phyloP scores from a whole-genome alignment of 495 filamentous ascomycete species.

The Penicillium psychrofluorescens region DNA sequence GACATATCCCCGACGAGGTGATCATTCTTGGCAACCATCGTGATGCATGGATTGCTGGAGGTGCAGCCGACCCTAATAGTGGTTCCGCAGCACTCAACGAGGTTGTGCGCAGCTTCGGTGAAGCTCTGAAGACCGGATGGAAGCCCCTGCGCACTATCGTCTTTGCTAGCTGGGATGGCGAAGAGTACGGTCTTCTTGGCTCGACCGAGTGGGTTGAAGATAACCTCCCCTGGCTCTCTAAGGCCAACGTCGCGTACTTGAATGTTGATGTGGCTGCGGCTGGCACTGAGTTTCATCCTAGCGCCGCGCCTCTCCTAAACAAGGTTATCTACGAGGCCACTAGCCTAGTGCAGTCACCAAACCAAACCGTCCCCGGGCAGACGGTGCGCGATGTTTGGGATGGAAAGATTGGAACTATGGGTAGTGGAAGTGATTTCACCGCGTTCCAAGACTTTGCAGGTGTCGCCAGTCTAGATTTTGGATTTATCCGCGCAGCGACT shows the following conservation, averaged over 20 bases:
- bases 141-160: constrained; percentile 76
- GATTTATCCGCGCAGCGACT: constrained; percentile 35
- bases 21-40: constrained; percentile 90
- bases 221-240: constrained; percentile 74
- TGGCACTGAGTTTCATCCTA: constrained; percentile 41
- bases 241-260: constrained; percentile 64
- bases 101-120: constrained; percentile 76
- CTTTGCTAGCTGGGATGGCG: constrained; percentile 70
- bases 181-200: constrained; percentile 67
- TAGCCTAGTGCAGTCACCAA: constrained; percentile 67
- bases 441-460: constrained; percentile 71
- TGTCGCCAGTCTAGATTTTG: constrained; percentile 56
- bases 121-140: constrained; percentile 71
- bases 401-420: constrained; percentile 56
- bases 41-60: constrained; percentile 92
- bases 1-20: constrained; percentile 76
- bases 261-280: constrained; percentile 61
- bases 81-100: constrained; percentile 89
- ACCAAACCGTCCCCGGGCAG: constrained; percentile 53
- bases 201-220: constrained; percentile 75
- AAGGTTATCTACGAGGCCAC: constrained; percentile 66
- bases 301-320: constrained; percentile 71
- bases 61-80: constrained; percentile 76
- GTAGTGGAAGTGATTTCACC: constrained; percentile 66
- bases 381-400: constrained; percentile 60